These are phyloP conservation scores for Phytophthora pistaciae DNA, from an alignment of 352 stramenopile genomes.

Conservation along the genomic window DNA sequence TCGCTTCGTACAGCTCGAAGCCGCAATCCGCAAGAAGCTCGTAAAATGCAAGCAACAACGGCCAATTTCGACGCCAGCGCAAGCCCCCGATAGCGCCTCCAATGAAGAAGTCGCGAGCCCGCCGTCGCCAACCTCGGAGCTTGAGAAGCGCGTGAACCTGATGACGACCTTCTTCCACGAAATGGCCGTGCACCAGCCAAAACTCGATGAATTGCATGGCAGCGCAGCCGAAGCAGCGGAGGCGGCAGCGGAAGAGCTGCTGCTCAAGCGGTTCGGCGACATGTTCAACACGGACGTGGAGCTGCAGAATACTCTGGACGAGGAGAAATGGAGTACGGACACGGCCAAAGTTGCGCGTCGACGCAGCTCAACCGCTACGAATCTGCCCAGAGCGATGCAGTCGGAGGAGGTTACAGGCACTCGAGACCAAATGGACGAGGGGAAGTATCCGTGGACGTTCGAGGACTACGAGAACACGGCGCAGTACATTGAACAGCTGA, in stretches of 20 bases:
- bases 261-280: conserved; percentile 51
- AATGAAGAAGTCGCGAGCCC: neutral
- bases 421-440: conserved; percentile 6
- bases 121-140: conserved; percentile 11
- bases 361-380: conserved; percentile 19
- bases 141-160: conserved; percentile 31
- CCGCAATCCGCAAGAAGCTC: conserved; percentile 28
- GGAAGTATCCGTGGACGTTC: conserved; percentile 28
- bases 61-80: neutral
- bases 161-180: conserved; percentile 63
- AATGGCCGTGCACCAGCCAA: conserved; percentile 55
- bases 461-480: conserved; percentile 67
- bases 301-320: conserved; percentile 57
- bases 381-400: conserved; percentile 30
- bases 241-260: conserved; percentile 32
- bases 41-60: neutral
- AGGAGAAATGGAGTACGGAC: conserved; percentile 56
- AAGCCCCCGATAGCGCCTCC: neutral
- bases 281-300: conserved; percentile 52
- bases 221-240: conserved; percentile 16
- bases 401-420: neutral
- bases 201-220: conserved; percentile 28
- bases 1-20: conserved; percentile 33
- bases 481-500: conserved; percentile 56
- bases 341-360: conserved; percentile 33